These are phyloP conservation scores for Annulohypoxylon bovei DNA, from an alignment of 495 filamentous ascomycete genomes.

Conservation along the genomic window DNA sequence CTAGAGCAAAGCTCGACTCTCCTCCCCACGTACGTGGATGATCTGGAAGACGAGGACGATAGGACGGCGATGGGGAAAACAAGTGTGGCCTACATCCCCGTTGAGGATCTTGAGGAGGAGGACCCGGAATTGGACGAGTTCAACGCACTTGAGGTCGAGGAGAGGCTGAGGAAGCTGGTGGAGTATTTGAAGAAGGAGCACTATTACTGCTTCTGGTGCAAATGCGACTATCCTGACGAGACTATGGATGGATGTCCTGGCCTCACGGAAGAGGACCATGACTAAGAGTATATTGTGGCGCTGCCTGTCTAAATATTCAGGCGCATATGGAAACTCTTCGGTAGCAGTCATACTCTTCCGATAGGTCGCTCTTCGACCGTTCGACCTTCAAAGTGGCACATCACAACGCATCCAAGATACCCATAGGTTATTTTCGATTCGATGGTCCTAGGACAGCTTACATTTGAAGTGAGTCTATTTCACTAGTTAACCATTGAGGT, in stretches of 20 bases:
- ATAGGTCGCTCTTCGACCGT: too few relatives aligned
- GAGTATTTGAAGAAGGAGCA: slow-evolving; percentile 73
- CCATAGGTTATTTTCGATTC: too few relatives aligned
- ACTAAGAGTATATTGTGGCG: slow-evolving; percentile 54
- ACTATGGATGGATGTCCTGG: slow-evolving; percentile 92
- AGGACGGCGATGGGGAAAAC: slow-evolving; percentile 59
- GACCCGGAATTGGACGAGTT: slow-evolving; percentile 89
- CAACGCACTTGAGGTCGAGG: slow-evolving; percentile 69
- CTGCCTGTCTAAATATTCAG: neutral
- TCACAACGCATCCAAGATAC: too few relatives aligned
- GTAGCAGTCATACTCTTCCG: too few relatives aligned
- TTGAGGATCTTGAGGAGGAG: slow-evolving; percentile 82
- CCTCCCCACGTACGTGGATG: slow-evolving; percentile 62
- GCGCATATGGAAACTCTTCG: neutral
- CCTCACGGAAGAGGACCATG: slow-evolving; percentile 89
- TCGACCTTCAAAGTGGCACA: too few relatives aligned
- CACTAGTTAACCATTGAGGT: too few relatives aligned
- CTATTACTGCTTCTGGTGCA: slow-evolving; percentile 97
- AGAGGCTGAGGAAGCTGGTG: slow-evolving; percentile 72
- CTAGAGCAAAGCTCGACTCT: slow-evolving; percentile 69
- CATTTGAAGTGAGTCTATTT: too few relatives aligned
- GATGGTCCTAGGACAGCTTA: too few relatives aligned
- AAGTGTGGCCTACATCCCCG: slow-evolving; percentile 53
- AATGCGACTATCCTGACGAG: slow-evolving; percentile 74
- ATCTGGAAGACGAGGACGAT: slow-evolving; percentile 63